Percentiles rank a stretch among this genome's conserved stretches.
These are phyloP conservation scores for Amborella trichopoda DNA, from an alignment of 164 flowering plant genomes.

Conservation along the genomic window DNA sequence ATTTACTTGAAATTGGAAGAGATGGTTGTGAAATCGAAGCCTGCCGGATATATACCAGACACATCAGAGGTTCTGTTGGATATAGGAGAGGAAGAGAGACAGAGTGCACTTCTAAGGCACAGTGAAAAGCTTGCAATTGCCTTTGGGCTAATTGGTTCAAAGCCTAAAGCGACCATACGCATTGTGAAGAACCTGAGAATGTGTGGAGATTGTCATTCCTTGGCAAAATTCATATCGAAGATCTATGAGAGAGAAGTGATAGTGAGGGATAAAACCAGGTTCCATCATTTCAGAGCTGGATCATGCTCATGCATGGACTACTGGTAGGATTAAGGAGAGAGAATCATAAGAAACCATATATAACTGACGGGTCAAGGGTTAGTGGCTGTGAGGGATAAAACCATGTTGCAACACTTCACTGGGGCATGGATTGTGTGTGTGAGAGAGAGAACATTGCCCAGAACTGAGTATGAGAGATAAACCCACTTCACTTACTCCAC, in stretches of 20 bases:
- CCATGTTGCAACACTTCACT: too few species aligned
- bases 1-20: conserved; percentile 3
- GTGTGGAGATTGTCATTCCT: conserved; percentile 1
- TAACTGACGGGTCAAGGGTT: too few species aligned
- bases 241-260: conserved; percentile 1
- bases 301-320: neutral
- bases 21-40: neutral
- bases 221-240: neutral
- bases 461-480: too few species aligned
- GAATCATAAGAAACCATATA: too few species aligned
- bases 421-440: too few species aligned
- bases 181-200: neutral
- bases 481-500: too few species aligned
- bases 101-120: conserved; percentile 1
- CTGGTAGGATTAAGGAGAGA: too few species aligned
- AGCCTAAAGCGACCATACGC: neutral
- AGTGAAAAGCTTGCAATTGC: conserved; percentile 3
- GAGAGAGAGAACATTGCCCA: too few species aligned
- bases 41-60: neutral
- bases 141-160: neutral
- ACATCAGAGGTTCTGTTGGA: neutral
- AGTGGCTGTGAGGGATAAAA: too few species aligned
- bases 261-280: neutral
- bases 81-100: neutral
- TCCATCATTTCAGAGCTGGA: neutral